Conservation (phyloP, 192 early-diverging fungal genomes). For the Haplosporangium gracile region DNA sequence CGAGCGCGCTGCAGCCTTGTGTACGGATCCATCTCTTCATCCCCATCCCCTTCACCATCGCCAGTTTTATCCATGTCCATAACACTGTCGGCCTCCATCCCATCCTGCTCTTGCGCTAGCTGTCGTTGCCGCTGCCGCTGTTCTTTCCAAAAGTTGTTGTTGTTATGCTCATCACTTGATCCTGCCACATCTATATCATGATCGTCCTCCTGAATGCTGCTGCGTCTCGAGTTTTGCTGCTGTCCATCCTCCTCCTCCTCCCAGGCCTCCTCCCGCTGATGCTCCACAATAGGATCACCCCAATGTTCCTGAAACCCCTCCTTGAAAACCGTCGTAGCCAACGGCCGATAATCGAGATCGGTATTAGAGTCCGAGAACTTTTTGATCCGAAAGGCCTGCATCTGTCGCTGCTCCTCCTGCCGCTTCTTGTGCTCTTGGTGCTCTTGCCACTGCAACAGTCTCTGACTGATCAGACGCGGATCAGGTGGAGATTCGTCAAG, state of each 20-base stretch:
- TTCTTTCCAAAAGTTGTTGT: not conserved
- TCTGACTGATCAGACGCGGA: not conserved
- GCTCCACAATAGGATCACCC: not conserved
- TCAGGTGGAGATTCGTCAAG: not conserved
- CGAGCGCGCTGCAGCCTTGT: not conserved
- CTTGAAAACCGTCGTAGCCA: not conserved
- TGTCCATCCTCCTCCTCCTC: not conserved
- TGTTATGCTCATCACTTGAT: not conserved
- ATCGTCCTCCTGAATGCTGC: not conserved
- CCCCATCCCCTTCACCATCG: not conserved
- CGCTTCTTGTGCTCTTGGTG: not conserved
- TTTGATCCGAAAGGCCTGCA: constrained; percentile 3
- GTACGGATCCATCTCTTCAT: not conserved
- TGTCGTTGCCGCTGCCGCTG: not conserved
- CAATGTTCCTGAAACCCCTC: not conserved
- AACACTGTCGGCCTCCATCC: not conserved
- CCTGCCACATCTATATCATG: not conserved
- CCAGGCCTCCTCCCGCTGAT: not conserved
- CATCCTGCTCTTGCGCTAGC: not conserved
- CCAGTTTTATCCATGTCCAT: not conserved
- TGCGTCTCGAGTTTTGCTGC: not conserved
- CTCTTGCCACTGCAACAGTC: not conserved
- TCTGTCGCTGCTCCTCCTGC: not conserved
- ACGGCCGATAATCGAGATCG: not conserved
- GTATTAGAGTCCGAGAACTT: not conserved